Evolutionary conservation across 192 early-diverging fungal species (phyloP), one percentile per base, ranked within the genome.

Genomic region (Phycomyces nitens): DNA sequence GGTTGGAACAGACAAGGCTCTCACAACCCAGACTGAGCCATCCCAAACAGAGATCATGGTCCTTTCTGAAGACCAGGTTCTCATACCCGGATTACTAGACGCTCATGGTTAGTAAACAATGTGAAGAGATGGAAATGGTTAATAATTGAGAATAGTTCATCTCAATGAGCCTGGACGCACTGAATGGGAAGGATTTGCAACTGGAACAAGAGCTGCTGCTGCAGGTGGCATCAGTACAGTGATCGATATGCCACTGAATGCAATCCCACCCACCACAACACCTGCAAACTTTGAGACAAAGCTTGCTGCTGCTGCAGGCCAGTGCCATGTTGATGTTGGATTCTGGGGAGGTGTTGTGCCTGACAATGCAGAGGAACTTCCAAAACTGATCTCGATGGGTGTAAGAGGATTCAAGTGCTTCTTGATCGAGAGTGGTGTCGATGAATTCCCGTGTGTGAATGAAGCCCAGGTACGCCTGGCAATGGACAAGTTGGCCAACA

Each of bases 101-200:
- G 86, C 84, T 34, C 90, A 92, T 62, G 64, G 66, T 63, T 60
- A 65, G 53, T 66, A 69, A 57, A 42, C 5, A 7, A 15, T 59
- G 14, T 29, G 21, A 55, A 2, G 18, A 24, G 16, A 4, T 29
- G 2, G 11, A 55, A 15, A 22, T 24, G 14, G 3, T 20, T 27
- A 20, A 55, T 55, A 15, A 21, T 12, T 20, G 20, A 22, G 16
- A 53, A 49, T 70, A 78, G 90, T 92, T 14, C 90, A 92, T 66
- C 82, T 92, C 71, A 92, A 92, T 66, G 89, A 92, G 74, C 90
- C 90, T 11, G 90, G 90, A 22, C 84, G 90, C 74, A 92, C 90
- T 57, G 81, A 87, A 65, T 92, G 90, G 90, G 90, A 92, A 70
- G 90, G 90, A 10, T 89, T 92, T 49, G 84, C 80, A 55, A 92